Evolutionary conservation across 345 rosid genomes (phyloP).

Genomic region (Moricandia arvensis): DNA sequence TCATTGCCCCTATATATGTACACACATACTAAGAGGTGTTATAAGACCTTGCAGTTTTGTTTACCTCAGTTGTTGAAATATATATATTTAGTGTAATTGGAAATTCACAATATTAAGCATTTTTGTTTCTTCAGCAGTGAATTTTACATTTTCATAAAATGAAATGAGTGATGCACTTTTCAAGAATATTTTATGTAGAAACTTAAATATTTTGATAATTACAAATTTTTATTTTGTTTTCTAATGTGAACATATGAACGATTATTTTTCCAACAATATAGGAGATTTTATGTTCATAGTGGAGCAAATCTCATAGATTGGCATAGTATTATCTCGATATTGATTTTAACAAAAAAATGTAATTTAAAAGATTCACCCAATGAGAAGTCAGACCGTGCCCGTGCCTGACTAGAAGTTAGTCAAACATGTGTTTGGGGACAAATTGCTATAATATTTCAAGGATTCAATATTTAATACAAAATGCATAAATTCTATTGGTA

Average conservation of each 20-base stretch:
- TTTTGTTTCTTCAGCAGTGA: neutral
- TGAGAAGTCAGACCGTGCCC: neutral
- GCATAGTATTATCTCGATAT: neutral
- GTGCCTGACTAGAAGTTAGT: too few relatives aligned
- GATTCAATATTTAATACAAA: too few relatives aligned
- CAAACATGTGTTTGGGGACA: too few relatives aligned
- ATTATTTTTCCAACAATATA: neutral
- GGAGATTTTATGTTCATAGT: neutral
- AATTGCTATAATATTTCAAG: too few relatives aligned
- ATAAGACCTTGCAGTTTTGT: neutral
- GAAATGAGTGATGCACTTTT: neutral
- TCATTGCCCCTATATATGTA: slow-evolving; percentile 14
- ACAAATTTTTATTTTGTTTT: neutral
- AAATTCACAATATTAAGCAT: neutral
- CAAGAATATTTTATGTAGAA: neutral
- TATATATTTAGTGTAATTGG: neutral
- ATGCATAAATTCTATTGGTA: too few relatives aligned
- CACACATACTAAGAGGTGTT: neutral
- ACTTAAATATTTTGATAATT: neutral
- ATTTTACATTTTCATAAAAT: neutral
- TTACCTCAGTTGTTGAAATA: neutral
- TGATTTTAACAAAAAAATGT: too few relatives aligned
- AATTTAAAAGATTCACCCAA: neutral
- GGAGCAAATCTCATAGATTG: neutral
- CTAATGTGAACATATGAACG: neutral